Evolutionary conservation across 2,329 filamentous ascomycete genomes (phyloP).

Genomic region (Calonectria pseudoreteaudii): DNA sequence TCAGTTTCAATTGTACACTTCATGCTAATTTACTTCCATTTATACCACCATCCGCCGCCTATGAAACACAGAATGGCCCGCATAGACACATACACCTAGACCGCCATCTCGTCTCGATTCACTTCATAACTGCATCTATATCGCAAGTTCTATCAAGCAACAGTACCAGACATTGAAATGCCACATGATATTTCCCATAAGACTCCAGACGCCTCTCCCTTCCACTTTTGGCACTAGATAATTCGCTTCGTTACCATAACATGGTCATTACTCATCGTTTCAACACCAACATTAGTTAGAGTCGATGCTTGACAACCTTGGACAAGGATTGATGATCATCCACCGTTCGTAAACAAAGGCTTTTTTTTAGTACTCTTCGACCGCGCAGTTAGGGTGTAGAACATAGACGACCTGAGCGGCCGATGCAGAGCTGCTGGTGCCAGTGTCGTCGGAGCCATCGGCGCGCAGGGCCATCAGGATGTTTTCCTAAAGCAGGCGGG

Average conservation of each 20-base stretch:
- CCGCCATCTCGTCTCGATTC: background rate
- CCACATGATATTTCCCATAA: constrained; percentile 21
- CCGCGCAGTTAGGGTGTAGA: constrained; percentile 91
- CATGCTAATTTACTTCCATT: background rate
- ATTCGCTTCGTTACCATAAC: constrained; percentile 17
- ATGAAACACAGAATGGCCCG: background rate
- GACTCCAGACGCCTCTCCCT: constrained; percentile 18
- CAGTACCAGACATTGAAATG: constrained; percentile 14
- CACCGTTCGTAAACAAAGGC: constrained; percentile 16
- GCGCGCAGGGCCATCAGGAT: constrained; percentile 85
- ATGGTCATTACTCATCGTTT: constrained; percentile 27
- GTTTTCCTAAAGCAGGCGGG: constrained; percentile 74
- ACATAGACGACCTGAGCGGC: constrained; percentile 76
- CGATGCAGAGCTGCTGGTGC: constrained; percentile 57
- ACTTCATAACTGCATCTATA: background rate
- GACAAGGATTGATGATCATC: background rate
- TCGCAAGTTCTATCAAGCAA: constrained; percentile 9
- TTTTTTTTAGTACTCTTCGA: constrained; percentile 69
- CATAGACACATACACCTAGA: background rate
- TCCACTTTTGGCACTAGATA: constrained; percentile 7
- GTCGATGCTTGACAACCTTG: constrained; percentile 25
- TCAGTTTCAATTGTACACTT: background rate
- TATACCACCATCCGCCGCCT: background rate
- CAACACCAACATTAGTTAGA: constrained; percentile 30
- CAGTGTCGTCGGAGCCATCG: constrained; percentile 63